These are phyloP conservation scores for Fonsecaea erecta DNA, from an alignment of 2,329 filamentous ascomycete genomes.

Conservation along the genomic window DNA sequence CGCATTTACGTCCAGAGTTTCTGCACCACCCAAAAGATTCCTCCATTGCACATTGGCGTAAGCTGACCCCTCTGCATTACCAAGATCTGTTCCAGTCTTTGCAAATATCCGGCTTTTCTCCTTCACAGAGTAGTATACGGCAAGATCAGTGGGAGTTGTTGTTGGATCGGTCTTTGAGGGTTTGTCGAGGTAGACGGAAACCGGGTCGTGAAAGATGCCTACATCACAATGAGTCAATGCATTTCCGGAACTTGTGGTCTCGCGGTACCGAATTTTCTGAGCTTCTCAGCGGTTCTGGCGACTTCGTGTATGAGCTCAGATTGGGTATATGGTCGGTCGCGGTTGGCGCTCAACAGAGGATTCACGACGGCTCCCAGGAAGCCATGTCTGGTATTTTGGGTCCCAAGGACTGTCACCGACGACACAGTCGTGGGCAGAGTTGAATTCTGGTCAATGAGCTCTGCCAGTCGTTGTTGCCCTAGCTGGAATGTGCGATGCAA, in stretches of 20 bases:
- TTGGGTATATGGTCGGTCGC: slow-evolving; percentile 73
- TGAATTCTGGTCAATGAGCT: slow-evolving; percentile 78
- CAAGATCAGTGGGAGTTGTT: slow-evolving; percentile 75
- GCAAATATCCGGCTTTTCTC: slow-evolving; percentile 84
- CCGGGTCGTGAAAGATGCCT: slow-evolving; percentile 87
- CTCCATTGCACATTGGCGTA: slow-evolving; percentile 86
- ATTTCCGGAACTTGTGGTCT: neutral
- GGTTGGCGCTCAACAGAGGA: slow-evolving; percentile 73
- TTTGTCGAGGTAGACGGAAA: slow-evolving; percentile 80
- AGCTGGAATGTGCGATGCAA: slow-evolving; percentile 63
- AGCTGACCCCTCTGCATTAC: slow-evolving; percentile 90
- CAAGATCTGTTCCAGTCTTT: slow-evolving; percentile 92
- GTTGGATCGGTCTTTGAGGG: slow-evolving; percentile 71
- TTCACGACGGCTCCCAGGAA: slow-evolving; percentile 84
- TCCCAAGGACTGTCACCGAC: slow-evolving; percentile 81
- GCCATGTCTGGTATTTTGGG: slow-evolving; percentile 76
- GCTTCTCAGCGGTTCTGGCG: slow-evolving; percentile 71
- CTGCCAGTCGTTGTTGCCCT: slow-evolving; percentile 65
- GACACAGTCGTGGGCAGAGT: slow-evolving; percentile 87
- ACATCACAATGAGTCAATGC: slow-evolving; percentile 22
- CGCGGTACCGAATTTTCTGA: slow-evolving; percentile 75
- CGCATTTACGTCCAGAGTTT: slow-evolving; percentile 84
- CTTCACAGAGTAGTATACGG: slow-evolving; percentile 75
- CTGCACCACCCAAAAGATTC: slow-evolving; percentile 93
- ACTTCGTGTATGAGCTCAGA: slow-evolving; percentile 77